Percentiles rank a stretch among this genome's conserved stretches.
phyloP scores from a whole-genome alignment of 164 flowering plant species.

The Nymphaea thermarum region DNA sequence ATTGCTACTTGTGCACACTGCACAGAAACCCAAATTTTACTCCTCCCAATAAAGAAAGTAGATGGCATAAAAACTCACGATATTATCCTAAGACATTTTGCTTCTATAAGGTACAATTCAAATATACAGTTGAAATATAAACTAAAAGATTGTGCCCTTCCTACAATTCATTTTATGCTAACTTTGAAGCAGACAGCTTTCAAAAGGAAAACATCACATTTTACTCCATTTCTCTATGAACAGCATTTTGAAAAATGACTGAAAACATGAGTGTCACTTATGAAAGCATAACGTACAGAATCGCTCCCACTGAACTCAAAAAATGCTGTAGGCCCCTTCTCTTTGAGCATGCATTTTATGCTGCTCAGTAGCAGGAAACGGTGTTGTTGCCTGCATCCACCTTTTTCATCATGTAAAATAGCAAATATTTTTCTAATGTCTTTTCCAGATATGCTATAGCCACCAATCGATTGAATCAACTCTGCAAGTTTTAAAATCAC shows the following conservation, averaged over 20 bases:
- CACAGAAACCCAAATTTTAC: too few relatives aligned
- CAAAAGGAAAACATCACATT: neutral
- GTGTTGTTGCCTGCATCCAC: conserved; percentile 40
- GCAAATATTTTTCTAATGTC: conserved; percentile 95
- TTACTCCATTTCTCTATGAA: too few relatives aligned
- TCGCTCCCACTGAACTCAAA: conserved; percentile 75
- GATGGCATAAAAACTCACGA: too few relatives aligned
- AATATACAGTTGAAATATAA: too few relatives aligned
- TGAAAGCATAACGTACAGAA: conserved; percentile 48
- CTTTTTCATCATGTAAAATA: conserved; percentile 70
- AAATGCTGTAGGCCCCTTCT: conserved; percentile 92
- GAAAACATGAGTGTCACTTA: neutral
- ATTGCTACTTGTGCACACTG: too few relatives aligned
- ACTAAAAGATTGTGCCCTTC: too few relatives aligned
- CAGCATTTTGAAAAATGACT: neutral
- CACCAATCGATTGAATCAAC: conserved; percentile 82
- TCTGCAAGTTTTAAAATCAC: conserved; percentile 56
- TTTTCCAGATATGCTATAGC: conserved; percentile 96
- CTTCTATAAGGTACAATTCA: too few relatives aligned
- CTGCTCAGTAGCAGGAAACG: conserved; percentile 65
- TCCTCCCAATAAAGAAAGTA: too few relatives aligned
- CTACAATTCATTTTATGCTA: too few relatives aligned
- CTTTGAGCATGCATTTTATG: conserved; percentile 77
- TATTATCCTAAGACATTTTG: too few relatives aligned
- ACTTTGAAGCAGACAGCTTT: neutral